Conservation (phyloP, 805 yeast species). For the Saturnispora dispora region DNA sequence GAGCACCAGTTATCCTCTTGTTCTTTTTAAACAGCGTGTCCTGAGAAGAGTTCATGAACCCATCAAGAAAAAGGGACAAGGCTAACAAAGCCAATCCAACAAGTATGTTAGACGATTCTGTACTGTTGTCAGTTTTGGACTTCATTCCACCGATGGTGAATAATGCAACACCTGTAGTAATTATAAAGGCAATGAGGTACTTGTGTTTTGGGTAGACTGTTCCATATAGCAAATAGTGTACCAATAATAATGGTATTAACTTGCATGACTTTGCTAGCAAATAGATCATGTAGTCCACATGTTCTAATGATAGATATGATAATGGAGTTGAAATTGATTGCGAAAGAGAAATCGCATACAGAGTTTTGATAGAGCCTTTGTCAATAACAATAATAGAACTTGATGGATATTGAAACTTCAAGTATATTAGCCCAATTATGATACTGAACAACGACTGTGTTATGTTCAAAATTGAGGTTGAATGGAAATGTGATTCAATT, state of each 20-base stretch:
- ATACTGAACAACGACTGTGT: constrained; percentile 70
- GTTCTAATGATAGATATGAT: constrained; percentile 66
- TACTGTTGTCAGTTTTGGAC: constrained; percentile 32
- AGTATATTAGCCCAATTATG: constrained; percentile 54
- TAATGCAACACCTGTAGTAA: constrained; percentile 73
- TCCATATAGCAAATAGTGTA: constrained; percentile 64
- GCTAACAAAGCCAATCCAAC: constrained; percentile 55
- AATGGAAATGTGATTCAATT: constrained; percentile 37
- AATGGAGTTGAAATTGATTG: constrained; percentile 79
- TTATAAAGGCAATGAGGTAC: constrained; percentile 65
- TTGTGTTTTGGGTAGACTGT: constrained; percentile 67
- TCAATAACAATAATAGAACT: constrained; percentile 8
- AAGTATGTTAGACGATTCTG: constrained; percentile 44
- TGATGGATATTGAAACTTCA: constrained; percentile 19
- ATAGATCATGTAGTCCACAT: constrained; percentile 79
- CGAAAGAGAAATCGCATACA: constrained; percentile 51
- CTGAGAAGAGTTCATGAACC: constrained; percentile 88
- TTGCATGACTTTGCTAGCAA: constrained; percentile 90
- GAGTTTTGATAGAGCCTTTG: constrained; percentile 24
- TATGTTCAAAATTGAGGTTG: constrained; percentile 70
- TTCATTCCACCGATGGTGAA: constrained; percentile 49
- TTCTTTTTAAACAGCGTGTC: constrained; percentile 61
- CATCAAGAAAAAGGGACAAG: constrained; percentile 71
- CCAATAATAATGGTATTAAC: constrained; percentile 85
- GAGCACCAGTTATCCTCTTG: constrained; percentile 63